These are phyloP conservation scores for Papilionanthe hybrid DNA, from an alignment of 116 monocot species.

Conservation along the genomic window DNA sequence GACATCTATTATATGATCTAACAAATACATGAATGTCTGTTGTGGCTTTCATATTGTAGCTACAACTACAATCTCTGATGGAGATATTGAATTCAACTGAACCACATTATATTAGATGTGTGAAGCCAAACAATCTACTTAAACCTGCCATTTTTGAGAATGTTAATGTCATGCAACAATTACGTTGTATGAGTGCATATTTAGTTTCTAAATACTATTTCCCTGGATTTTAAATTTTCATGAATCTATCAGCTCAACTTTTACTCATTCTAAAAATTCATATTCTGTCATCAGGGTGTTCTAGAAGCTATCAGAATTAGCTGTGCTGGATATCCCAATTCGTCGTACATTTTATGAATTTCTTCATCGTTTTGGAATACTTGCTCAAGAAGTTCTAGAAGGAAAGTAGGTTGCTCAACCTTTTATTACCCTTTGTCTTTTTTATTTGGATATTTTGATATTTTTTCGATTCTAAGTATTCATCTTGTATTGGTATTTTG, in stretches of 20 bases:
- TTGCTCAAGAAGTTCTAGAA: constrained; percentile 79
- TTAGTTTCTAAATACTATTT: constrained; percentile 1
- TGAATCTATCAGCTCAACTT: background rate
- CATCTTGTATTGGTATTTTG: background rate
- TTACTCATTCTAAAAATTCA: constrained; percentile 5
- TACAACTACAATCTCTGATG: constrained; percentile 87
- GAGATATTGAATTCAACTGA: constrained; percentile 97
- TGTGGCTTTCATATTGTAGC: constrained; percentile 33
- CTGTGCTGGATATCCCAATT: constrained; percentile 97
- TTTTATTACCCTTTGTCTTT: background rate
- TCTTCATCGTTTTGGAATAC: constrained; percentile 78
- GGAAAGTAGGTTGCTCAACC: constrained; percentile 59
- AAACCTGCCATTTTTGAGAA: constrained; percentile 95
- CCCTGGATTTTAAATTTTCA: background rate
- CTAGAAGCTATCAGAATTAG: constrained; percentile 98
- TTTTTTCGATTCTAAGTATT: background rate
- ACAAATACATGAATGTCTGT: background rate
- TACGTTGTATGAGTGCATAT: constrained; percentile 85
- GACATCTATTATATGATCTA: background rate
- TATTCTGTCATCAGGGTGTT: constrained; percentile 62
- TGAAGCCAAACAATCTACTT: constrained; percentile 94
- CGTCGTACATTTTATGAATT: constrained; percentile 93
- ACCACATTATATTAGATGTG: constrained; percentile 97
- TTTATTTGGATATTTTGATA: background rate
- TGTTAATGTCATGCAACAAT: constrained; percentile 92